Base-by-base conservation (phyloP, 2,329 filamentous ascomycete genomes). In the Pseudogymnoascus sp. region DNA sequence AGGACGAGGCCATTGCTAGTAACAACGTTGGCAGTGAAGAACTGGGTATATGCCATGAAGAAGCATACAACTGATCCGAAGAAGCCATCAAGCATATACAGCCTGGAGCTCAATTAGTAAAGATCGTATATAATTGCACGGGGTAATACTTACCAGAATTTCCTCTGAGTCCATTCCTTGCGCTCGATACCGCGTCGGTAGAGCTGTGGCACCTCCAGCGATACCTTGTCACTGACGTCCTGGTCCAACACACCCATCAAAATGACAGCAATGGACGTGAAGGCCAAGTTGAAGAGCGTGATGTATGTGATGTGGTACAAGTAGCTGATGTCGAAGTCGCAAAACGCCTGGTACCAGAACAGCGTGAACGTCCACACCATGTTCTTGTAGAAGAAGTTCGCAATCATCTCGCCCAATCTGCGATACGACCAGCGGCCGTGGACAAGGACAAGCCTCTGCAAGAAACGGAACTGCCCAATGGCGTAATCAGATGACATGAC, bases 371-470 rank as follows among this genome's bases (percentile, higher is more conserved):
- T 95, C 95, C 95, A 99, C 61, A 97, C 88, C 77, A 99, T 89
- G 79, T 97, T 99, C 88, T 99, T 99, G 85, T 97, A 99, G 81
- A 99, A 99, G 82, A 99, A 99, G 76, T 97, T 99, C 75, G 92
- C 91, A 72, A 96, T 96, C 56, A 88, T 90, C 79, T 99, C 95
- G 23, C 89, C 91, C 74, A 99, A 80, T 70, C 95, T 87, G 62
- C 93, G 86, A 78, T 99, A 99, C 17, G 92, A 96, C 91, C 93
- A 97, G 64, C 93, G 86, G 64, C 93, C 93, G 73, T 97, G 93
- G 4, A 97, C 92, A 17, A 97, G 83, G 33, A 97, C 84, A 65
- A 97, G 80, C 62, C 93, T 82, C 70, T 92, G 88, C 60, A 97
- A 80, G 78, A 90, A 97, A 40, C 91, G 85, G 80, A 97, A 97